Base-by-base conservation (phyloP, 225 moss, liverwort and hornwort genomes). In the Pseudoscleropodium purum region DNA sequence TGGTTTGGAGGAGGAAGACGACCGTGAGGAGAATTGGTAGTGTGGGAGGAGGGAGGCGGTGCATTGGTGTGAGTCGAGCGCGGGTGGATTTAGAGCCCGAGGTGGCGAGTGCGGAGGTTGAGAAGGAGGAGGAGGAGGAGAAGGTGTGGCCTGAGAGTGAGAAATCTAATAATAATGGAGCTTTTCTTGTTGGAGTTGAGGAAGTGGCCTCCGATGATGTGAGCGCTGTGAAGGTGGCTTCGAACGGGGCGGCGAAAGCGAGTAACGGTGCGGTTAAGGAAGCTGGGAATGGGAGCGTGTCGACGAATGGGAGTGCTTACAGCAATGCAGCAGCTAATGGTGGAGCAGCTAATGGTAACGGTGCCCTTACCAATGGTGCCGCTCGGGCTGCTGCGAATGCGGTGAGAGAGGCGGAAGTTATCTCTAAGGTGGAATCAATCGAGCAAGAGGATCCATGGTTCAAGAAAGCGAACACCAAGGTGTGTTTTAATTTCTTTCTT, bases 391-490 rank as follows among this genome's bases (percentile, higher is more conserved):
- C 84, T 61, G 86, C 86, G 10, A 84, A 92, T 34, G 86, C 89
- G 60, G 88, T 91, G 7, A 37, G 83, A 64, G 93, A 87, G 16
- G 75, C 83, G 81, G 54, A 91, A 76, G 57, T 77, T 59, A 25
- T 81, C 43, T 91, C 92, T 13, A 99, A 95, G 91, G 89, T 99
- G 45, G 95, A 97, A 75, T 65, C 93, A 25, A 97, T 99, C 47
- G 95, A 94, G 49, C 81, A 95, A 82, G 99, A 99, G 75, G 97
- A 99, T 85, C 97, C 99, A 2, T 99, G 99, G 99, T 99, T 99
- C 90, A 97, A 95, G 93, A 89, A 89, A 79, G 83, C 80, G 19
- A 79, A 33, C 51, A 82, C 89, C 8, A 37, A 92, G 83, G 88
- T 83, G 94, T 94, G 88, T 39, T 61, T 82, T 73, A 29, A 62